These are phyloP conservation scores for Stachybotrys echinatus DNA, from an alignment of 2,329 filamentous ascomycete species.

Conservation along the genomic window DNA sequence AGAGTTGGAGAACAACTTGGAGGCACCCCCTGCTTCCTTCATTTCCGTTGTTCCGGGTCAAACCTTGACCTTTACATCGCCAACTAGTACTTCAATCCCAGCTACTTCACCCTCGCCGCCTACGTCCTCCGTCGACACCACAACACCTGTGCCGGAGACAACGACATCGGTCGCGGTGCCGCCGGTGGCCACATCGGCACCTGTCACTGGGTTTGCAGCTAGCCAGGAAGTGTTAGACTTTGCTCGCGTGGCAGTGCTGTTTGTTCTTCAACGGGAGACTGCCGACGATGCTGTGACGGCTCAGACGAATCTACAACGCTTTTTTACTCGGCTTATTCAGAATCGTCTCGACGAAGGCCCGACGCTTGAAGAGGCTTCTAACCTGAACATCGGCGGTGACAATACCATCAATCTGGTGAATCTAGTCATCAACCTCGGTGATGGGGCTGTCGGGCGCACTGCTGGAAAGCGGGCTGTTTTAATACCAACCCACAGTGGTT, in stretches of 20 bases:
- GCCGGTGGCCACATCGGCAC: neutral
- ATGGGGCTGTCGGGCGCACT: constrained; percentile 19
- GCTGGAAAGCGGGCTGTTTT: constrained; percentile 11
- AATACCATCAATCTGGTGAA: constrained; percentile 47
- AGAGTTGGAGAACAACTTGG: constrained; percentile 9
- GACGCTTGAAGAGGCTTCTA: constrained; percentile 31
- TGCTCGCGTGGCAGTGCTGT: constrained; percentile 56
- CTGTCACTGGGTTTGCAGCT: constrained; percentile 33
- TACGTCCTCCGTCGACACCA: neutral
- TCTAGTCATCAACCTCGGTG: constrained; percentile 34
- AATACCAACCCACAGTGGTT: too few relatives aligned
- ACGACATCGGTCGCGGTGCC: neutral
- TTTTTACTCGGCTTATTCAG: constrained; percentile 40
- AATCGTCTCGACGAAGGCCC: constrained; percentile 23
- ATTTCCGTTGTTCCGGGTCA: neutral
- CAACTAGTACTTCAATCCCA: neutral
- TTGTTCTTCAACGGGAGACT: constrained; percentile 51
- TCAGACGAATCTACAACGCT: constrained; percentile 47
- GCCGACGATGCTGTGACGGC: constrained; percentile 46
- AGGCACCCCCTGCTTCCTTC: constrained; percentile 3
- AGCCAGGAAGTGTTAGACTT: constrained; percentile 58
- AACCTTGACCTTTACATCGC: neutral
- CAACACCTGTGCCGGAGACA: neutral
- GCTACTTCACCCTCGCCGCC: neutral
- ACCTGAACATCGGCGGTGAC: constrained; percentile 35